These are phyloP conservation scores for Backusella mclennaniae DNA, from an alignment of 192 early-diverging fungal species.

Conservation along the genomic window DNA sequence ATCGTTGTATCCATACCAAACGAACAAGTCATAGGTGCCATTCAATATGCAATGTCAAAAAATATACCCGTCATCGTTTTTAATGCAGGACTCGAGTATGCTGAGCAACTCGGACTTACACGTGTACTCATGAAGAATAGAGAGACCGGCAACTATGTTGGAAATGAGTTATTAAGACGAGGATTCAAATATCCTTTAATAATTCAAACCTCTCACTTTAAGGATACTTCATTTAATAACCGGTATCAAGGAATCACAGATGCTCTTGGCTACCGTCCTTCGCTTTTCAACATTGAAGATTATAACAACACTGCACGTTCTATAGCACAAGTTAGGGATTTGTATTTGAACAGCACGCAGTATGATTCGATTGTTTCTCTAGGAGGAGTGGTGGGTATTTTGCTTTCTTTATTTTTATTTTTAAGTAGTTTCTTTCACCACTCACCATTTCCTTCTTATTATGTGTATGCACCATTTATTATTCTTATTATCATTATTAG, in stretches of 20 bases:
- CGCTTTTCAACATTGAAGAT: neutral
- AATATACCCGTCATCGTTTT: slow-evolving; percentile 16
- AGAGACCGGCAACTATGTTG: neutral
- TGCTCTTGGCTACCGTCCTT: neutral
- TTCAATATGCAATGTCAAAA: slow-evolving; percentile 5
- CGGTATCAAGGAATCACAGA: neutral
- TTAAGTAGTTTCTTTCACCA: neutral
- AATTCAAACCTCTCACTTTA: neutral
- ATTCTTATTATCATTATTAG: neutral
- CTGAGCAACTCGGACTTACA: neutral
- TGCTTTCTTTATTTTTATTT: neutral
- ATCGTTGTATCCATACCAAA: slow-evolving; percentile 23
- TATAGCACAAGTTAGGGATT: neutral
- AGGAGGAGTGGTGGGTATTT: slow-evolving; percentile 6
- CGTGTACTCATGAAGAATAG: slow-evolving; percentile 8
- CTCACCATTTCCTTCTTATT: neutral
- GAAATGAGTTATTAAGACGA: neutral
- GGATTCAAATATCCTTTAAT: neutral
- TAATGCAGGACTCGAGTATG: slow-evolving; percentile 8
- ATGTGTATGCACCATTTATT: neutral
- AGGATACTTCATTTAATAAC: neutral
- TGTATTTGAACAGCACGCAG: neutral
- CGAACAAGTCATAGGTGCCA: neutral
- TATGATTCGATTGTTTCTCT: slow-evolving; percentile 19
- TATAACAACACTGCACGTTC: neutral